These are phyloP conservation scores for Marchantia polymorpha DNA, from an alignment of 225 moss, liverwort and hornwort species.

Conservation along the genomic window DNA sequence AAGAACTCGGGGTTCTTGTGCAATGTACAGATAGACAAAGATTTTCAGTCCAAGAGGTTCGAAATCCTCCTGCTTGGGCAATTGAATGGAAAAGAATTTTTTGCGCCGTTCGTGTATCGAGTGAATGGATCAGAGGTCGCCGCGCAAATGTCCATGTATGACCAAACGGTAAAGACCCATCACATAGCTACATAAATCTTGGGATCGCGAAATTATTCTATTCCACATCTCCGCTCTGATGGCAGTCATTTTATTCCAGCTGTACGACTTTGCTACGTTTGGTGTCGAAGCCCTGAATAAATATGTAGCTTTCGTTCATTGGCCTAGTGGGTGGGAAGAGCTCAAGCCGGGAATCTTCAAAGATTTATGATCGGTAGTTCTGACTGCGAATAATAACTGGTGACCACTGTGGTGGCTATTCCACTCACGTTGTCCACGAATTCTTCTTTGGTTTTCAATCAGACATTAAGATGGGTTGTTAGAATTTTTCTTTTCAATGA, in stretches of 20 bases:
- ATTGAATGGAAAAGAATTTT: constrained; percentile 47
- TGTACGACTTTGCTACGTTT: neutral
- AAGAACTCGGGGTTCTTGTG: neutral
- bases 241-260: neutral
- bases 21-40: constrained; percentile 45
- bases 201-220: neutral
- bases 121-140: constrained; percentile 62
- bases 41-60: constrained; percentile 44
- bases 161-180: constrained; percentile 44
- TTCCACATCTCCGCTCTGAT: neutral
- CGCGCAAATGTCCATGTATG: constrained; percentile 49
- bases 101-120: constrained; percentile 46
- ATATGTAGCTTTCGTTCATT: neutral
- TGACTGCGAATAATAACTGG: neutral
- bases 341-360: neutral
- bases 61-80: constrained; percentile 48
- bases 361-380: neutral
- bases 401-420: neutral
- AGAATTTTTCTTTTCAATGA: too few relatives aligned
- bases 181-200: neutral
- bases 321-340: neutral
- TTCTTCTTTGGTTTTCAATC: too few relatives aligned
- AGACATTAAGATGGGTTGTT: too few relatives aligned
- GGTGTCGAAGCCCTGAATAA: neutral
- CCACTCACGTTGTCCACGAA: too few relatives aligned